Evolutionary conservation across 2,329 filamentous ascomycete genomes (phyloP), one percentile per base, ranked within the genome.

Genomic region (Paecilomyces sp.): DNA sequence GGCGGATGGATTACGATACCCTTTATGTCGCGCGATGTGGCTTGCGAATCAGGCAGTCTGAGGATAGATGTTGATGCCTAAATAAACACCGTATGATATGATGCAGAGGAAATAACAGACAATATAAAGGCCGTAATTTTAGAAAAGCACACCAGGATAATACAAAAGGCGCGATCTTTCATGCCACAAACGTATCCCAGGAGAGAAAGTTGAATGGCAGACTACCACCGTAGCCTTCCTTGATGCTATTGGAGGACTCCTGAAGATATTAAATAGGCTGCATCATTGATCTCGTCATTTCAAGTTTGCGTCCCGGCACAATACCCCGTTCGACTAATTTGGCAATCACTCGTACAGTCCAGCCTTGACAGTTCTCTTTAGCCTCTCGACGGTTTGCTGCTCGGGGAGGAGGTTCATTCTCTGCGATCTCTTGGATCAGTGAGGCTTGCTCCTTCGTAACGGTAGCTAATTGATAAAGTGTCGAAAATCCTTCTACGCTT

Each of bases 331-430:
- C 62, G 22, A 62, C 66, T 24, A 68, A 41, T n/a, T 58, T 67
- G 1, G 54, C 56, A 18, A 69, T 61, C 18, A 71, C 66, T 25
- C 68, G 65, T 12, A 70, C 58, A 11, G 55, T 34, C 67, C 66
- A 67, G 6, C 64, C 61, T 55, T 68, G 67, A 47, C 66, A 70
- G 54, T 69, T 68, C 59, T 68, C 66, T 50, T 24, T 64, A 13
- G 68, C 67, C 8, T 57, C 51, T 3, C 61, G 60, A 9, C 63
- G 62, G 59, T 63, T 65, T 1, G 52, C 41, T 4, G 67, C 67
- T 18, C 53, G 41, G 1, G 67, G 67, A 52, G 66, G 64, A 3
- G 34, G 33, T 47, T 70, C 67, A 0, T 54, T 18, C n/a, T 65
- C 63, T 1, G 67, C 64, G 31, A 64, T 57, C 24, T 64, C 18